phyloP scores from a whole-genome alignment of 257 asterid species.

The Verbascum thapsus region DNA sequence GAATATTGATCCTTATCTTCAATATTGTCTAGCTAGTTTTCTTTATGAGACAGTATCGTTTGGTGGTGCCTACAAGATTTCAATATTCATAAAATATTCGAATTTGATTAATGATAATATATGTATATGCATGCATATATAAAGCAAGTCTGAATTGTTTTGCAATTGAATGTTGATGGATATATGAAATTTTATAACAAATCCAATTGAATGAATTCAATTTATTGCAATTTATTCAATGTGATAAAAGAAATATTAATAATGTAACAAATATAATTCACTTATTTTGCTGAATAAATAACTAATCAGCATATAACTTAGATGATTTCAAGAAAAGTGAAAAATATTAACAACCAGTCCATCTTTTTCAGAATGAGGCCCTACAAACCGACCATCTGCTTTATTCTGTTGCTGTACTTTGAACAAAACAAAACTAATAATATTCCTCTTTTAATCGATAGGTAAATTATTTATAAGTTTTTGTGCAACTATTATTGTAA shows the following conservation, averaged over 20 bases:
- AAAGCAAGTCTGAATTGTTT: too few species aligned
- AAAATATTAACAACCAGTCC: neutral
- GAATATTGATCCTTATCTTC: slow-evolving; percentile 8
- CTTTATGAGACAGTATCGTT: neutral
- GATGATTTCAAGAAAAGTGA: too few species aligned
- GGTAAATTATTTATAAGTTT: neutral
- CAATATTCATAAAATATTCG: neutral
- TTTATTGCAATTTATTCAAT: too few species aligned
- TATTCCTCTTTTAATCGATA: too few species aligned
- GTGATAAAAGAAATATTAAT: too few species aligned
- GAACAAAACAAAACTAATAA: neutral
- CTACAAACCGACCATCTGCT: slow-evolving; percentile 42
- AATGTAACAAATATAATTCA: too few species aligned
- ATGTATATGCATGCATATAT: neutral
- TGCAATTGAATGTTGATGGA: neutral
- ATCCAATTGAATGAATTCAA: too few species aligned
- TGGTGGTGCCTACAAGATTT: slow-evolving; percentile 7
- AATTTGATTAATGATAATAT: neutral
- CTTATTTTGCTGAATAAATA: too few species aligned
- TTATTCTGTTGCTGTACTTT: neutral
- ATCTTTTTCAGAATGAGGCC: slow-evolving; percentile 23
- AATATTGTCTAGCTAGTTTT: neutral
- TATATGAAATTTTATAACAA: too few species aligned
- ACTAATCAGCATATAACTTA: too few species aligned
- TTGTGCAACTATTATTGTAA: neutral